A percentile compares a stretch with the other conserved stretches of the same genome.
These are phyloP conservation scores for Prunus mira DNA, from an alignment of 306 rosid genomes.

Conservation along the genomic window DNA sequence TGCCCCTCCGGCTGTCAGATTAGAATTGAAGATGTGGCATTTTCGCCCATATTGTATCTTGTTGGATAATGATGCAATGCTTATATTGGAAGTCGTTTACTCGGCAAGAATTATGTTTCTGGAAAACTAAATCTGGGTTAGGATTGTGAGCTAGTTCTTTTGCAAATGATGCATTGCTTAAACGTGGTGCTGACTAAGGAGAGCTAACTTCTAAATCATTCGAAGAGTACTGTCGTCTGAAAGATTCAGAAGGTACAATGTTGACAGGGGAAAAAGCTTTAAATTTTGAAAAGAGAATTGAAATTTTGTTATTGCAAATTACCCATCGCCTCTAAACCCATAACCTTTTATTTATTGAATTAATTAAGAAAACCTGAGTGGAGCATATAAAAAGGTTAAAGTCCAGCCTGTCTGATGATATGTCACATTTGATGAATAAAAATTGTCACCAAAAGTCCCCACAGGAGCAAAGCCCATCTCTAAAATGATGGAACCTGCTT, in stretches of 20 bases:
- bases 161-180: background rate
- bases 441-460: constrained; percentile 59
- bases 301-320: too few species aligned
- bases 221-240: too few species aligned
- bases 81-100: background rate
- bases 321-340: too few species aligned
- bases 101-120: background rate
- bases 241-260: too few species aligned
- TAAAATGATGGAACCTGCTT: constrained; percentile 74
- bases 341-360: too few species aligned
- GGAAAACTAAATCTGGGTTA: background rate
- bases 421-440: background rate
- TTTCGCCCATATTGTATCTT: background rate
- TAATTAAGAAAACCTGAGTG: too few species aligned
- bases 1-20: constrained; percentile 8
- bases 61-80: background rate
- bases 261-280: too few species aligned
- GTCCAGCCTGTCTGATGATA: too few species aligned
- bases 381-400: too few species aligned
- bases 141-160: background rate
- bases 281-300: too few species aligned
- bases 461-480: constrained; percentile 73
- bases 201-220: background rate
- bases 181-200: background rate
- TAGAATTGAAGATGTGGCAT: constrained; percentile 14